Base-by-base conservation (phyloP, 169 alveolate species). In the Eimeria necatrix region DNA sequence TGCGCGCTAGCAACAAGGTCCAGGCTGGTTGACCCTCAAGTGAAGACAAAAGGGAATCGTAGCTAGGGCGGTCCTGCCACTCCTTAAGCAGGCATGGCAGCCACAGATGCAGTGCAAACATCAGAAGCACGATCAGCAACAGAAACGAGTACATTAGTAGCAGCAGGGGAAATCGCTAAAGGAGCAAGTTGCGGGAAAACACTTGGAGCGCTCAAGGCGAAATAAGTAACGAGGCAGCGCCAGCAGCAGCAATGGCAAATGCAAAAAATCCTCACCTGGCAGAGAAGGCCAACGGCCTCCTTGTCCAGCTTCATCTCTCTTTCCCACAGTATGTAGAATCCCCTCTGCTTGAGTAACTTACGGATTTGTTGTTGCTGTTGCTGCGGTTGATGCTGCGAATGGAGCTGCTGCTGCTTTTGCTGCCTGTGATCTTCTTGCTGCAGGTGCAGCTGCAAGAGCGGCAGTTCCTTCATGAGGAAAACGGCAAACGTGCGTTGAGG, bases 1-100 rank as follows among this genome's bases (percentile, higher is more conserved):
- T 26, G 60, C 91, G 91, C 3, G 70, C 74, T 24, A 83, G 26
- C 48, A 83, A 53, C 20, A 83, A 56, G 20, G 61, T 74, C 91
- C 91, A 83, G 16, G 76, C 91, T 48, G 52, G 76, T 14, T 83
- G 91, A 18, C 91, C 91, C 76, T 83, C 76, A 22, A 83, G 74
- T 0, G 76, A 53, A 12, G 91, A 12, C 46, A 56, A 14, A 56
- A 83, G 24, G 59, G 91, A 52, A 32, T 2, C 18, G 59, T 83
- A 83, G 91, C 56, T 76, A 6, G 91, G 91, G 76, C 91, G 10
- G 91, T 83, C 91, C 59, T 83, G 73, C 91, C 91, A 83, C 76
- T 83, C 91, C 91, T 83, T 73, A 49, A 52, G 68, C 49, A 22
- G 10, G 53, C 10, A 51, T n/a, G 56, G 91, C 91, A 83, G 59